Evolutionary conservation across 2,329 filamentous ascomycete genomes (phyloP), one percentile per base, ranked within the genome.

Genomic region (Metarhizium brunneum): DNA sequence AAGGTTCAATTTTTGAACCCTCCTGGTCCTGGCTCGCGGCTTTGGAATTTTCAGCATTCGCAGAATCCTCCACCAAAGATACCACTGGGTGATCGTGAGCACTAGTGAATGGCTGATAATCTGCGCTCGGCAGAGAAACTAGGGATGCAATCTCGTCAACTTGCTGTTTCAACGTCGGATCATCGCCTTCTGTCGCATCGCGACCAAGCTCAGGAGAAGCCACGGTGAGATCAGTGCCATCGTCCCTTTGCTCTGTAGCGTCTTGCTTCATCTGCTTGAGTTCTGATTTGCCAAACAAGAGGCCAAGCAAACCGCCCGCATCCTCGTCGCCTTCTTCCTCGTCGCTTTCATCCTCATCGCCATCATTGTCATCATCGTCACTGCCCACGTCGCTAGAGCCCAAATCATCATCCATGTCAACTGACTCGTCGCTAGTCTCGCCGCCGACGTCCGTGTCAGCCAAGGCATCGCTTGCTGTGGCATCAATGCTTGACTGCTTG

Each of bases 391-490:
- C 81, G 32, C 77, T 81, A 3, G 82, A 83, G 2, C 80, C 82
- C 61, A 84, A 70, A 56, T 86, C 83, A 57, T 86, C 83, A 60
- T 86, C 83, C 83, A 87, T 87, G 62, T 85, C 82, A 25, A 86
- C 73, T 2, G 84, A 86, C 64, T 86, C 83, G 60, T 87, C 84
- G 47, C 78, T 81, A 4, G 78, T 83, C 8, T 83, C 81, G 47
- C 75, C 50, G 7, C 6, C 54, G 16, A 14, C n/a, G 30, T 52
- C 73, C 47, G 68, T 62, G 29, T 71, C 66, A 11, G 54, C 18
- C 52, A 52, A 59, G 30, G 61, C 62, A 36, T 64, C 66, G 2
- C 62, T 64, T 1, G 56, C 63, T 29, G 57, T 58, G 8, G 43
- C 62, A 43, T 63, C 61, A 5, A 61, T 11, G 40, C 40, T 45